Conservation (phyloP, 139 green algal genomes). For the Chlamydomonas incerta region DNA sequence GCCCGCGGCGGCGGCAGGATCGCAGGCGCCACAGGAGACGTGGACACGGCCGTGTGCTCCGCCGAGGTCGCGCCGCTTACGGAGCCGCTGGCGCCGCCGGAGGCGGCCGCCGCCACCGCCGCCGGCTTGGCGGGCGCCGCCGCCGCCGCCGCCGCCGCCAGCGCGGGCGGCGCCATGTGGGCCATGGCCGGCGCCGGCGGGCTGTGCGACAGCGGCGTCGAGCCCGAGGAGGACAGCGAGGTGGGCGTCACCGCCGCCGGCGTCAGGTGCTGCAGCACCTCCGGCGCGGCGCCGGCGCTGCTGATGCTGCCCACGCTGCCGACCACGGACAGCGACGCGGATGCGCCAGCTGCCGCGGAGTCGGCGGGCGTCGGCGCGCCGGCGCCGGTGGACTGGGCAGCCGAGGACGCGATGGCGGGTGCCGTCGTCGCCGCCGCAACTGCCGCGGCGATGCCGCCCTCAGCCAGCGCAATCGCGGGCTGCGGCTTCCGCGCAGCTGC, state of each 20-base stretch:
- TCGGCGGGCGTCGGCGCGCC: not conserved
- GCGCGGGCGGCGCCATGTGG: not conserved
- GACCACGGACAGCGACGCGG: not conserved
- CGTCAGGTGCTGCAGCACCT: slow-evolving; percentile 33
- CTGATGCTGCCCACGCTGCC: not conserved
- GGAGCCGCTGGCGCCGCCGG: not conserved
- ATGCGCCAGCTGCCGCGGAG: not conserved
- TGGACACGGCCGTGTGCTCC: no score
- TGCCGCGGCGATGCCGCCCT: not conserved
- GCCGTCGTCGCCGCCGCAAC: not conserved
- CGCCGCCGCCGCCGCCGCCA: not conserved
- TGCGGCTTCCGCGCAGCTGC: no score
- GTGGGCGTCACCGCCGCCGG: slow-evolving; percentile 17
- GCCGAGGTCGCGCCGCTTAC: no score
- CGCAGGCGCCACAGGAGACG: no score
- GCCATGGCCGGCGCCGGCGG: not conserved
- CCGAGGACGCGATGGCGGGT: no score
- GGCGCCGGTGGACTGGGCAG: no score
- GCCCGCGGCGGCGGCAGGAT: not conserved
- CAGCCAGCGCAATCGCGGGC: no score
- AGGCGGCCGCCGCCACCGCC: not conserved
- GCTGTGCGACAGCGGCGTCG: slow-evolving; percentile 29
- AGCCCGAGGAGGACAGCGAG: slow-evolving; percentile 26
- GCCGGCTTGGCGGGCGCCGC: not conserved
- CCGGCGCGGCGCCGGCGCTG: not conserved